Base-by-base conservation (phyloP, 2,329 filamentous ascomycete species). In the Remersonia thermophila region DNA sequence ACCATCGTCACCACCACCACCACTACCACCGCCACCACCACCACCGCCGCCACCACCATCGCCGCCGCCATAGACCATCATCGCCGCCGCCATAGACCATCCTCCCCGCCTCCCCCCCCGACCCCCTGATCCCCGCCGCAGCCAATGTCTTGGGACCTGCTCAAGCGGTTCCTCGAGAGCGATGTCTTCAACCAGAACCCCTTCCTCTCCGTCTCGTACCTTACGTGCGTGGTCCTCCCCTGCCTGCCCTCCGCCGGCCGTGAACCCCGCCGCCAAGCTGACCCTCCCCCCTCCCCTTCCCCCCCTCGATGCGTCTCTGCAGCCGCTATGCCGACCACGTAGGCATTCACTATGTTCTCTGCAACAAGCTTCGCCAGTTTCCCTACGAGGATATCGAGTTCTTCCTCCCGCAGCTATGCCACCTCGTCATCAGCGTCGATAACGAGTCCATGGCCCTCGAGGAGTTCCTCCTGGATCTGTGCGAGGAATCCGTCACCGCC, bases 171-270 rank as follows among this genome's bases (percentile, higher is more conserved):
- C 74, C 77, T 91, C 67, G 83, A 89, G 72, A 86, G 81, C 67
- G 83, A 91, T 69, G 82, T 91, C 68, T 91, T 91, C 71, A 89
- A 87, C 67, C 80, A 83, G 64, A 80, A 89, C 63, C 83, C 84
- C 46, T 89, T 86, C 60, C 77, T 91, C 60, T 81, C 83, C 43
- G 83, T 91, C 57, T 84, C 83, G 47, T 91, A 91, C 63, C 76
- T 91, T 55, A 83, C 83, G 83, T 89, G 68, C 73, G 79, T 67
- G 45, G 32, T 38, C 41, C 43, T 45, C 44, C 41, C 13, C 29
- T 32, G n/a, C 9, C 11, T 33, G 23, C 29, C n/a, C 14, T 12
- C 10, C 25, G 23, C 20, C 5, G 20, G 20, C 6, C 14, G 14
- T n/a, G 13, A n/a, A 23, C 30, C 10, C 15, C 7, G 20, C 20